These are phyloP conservation scores for Scenedesmus sp. DNA, from an alignment of 163 green algal species.

Conservation along the genomic window DNA sequence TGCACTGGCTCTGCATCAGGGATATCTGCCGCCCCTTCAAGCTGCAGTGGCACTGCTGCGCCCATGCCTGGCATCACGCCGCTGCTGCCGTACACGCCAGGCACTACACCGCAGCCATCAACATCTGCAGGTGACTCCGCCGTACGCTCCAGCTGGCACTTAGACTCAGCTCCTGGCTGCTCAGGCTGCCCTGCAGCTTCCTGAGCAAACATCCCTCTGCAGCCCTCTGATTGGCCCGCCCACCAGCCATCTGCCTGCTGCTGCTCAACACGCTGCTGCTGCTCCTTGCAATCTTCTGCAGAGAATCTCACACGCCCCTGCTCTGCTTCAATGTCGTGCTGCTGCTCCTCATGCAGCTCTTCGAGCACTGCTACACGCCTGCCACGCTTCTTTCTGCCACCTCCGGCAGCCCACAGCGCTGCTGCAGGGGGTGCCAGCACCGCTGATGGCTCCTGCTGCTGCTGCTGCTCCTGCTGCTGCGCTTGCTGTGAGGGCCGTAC, in stretches of 20 bases:
- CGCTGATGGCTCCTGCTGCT: not conserved
- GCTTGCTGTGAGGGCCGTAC: not conserved
- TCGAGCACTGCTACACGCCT: not conserved
- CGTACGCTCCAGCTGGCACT: not conserved
- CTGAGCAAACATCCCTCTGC: not conserved
- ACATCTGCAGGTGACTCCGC: not conserved
- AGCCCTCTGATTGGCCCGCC: not conserved
- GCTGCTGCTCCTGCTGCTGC: constrained; percentile 21
- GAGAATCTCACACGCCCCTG: not conserved
- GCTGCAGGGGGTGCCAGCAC: not conserved
- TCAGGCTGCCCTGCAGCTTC: not conserved
- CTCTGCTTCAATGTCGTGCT: not conserved
- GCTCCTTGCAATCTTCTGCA: not conserved
- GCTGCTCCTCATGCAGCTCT: not conserved
- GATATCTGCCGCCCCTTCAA: not conserved
- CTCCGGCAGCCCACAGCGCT: not conserved
- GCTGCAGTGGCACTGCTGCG: constrained; percentile 9
- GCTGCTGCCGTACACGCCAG: not conserved
- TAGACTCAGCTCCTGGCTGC: too few species aligned
- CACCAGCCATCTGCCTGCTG: not conserved
- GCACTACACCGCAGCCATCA: not conserved
- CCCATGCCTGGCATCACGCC: not conserved
- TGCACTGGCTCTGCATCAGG: not conserved
- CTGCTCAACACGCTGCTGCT: not conserved
- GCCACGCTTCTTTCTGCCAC: not conserved